These are phyloP conservation scores for Saccharomycopsis fibuligera DNA, from an alignment of 805 yeast genomes.

Conservation along the genomic window DNA sequence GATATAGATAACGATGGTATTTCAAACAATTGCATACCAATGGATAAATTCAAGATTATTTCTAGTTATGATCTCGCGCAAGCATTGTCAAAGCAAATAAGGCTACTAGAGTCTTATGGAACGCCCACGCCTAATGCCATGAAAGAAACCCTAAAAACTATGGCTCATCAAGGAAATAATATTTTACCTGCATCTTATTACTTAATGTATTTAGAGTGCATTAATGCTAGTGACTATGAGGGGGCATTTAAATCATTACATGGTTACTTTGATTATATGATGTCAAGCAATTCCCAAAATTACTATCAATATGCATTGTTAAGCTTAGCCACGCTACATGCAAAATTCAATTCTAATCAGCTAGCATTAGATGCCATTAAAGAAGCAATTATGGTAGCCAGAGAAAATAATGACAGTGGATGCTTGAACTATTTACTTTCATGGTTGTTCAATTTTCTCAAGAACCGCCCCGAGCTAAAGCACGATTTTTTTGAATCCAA, in stretches of 20 bases:
- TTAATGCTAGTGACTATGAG: conserved; percentile 54
- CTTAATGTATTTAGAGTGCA: conserved; percentile 52
- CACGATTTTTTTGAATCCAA: conserved; percentile 49
- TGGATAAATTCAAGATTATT: conserved; percentile 29
- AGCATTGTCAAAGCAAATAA: conserved; percentile 48
- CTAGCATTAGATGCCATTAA: conserved; percentile 75
- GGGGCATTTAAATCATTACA: conserved; percentile 48
- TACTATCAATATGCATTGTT: conserved; percentile 74
- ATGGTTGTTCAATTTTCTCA: conserved; percentile 68
- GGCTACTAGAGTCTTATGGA: conserved; percentile 45
- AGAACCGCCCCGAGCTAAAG: conserved; percentile 54
- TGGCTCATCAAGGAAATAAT: conserved; percentile 40
- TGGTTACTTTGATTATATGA: conserved; percentile 68
- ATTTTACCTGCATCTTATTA: conserved; percentile 45
- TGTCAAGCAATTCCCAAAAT: conserved; percentile 54
- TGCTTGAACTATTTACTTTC: conserved; percentile 68
- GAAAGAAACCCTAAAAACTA: conserved; percentile 34
- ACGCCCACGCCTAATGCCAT: conserved; percentile 39
- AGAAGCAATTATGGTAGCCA: conserved; percentile 81
- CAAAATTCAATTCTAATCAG: conserved; percentile 55
- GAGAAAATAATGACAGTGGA: conserved; percentile 72
- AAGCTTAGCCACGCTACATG: conserved; percentile 65
- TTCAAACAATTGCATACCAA: too few species aligned
- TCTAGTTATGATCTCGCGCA: conserved; percentile 47
- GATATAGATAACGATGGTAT: not conserved